Conservation (phyloP, 2,329 filamentous ascomycete species). For the Exophiala xenobiotica region DNA sequence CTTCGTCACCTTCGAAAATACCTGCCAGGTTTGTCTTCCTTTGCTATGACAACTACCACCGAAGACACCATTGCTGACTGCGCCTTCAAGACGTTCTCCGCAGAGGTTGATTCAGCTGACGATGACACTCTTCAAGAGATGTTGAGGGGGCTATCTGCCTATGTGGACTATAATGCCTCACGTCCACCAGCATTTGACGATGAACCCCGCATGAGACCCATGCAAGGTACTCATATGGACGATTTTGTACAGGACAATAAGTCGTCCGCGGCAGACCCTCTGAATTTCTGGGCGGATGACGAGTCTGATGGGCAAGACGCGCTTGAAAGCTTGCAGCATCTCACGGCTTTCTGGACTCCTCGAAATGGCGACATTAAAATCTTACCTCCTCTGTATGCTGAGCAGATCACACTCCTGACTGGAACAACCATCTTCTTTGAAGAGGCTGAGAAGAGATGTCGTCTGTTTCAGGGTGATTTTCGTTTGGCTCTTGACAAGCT, state of each 20-base stretch:
- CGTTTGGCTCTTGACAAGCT: slow-evolving; percentile 25
- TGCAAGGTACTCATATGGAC: slow-evolving; percentile 17
- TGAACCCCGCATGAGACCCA: slow-evolving; percentile 18
- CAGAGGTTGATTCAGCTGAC: slow-evolving; percentile 22
- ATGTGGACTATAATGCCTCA: slow-evolving; percentile 18
- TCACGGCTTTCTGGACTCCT: slow-evolving; percentile 27
- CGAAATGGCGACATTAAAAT: slow-evolving; percentile 24
- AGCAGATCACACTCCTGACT: slow-evolving; percentile 23
- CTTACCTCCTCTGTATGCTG: slow-evolving; percentile 22
- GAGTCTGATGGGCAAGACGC: slow-evolving; percentile 23
- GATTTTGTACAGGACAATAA: slow-evolving; percentile 16
- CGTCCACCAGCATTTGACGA: slow-evolving; percentile 14
- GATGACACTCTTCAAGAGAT: slow-evolving; percentile 14
- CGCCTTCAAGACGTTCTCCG: slow-evolving; percentile 16
- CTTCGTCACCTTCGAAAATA: slow-evolving; percentile 23
- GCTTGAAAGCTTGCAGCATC: slow-evolving; percentile 16
- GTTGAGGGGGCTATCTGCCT: slow-evolving; percentile 16
- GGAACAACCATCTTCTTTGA: slow-evolving; percentile 24
- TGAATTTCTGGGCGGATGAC: slow-evolving; percentile 24
- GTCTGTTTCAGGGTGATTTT: slow-evolving; percentile 25
- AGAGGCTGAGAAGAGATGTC: slow-evolving; percentile 22
- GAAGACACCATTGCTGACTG: slow-evolving; percentile 9
- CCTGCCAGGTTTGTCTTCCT: slow-evolving; percentile 12
- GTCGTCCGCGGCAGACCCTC: slow-evolving; percentile 4
- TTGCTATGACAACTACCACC: neutral